phyloP scores from a whole-genome alignment of 2,329 filamentous ascomycete genomes.

The Aspergillus fumigatiaffinis region DNA sequence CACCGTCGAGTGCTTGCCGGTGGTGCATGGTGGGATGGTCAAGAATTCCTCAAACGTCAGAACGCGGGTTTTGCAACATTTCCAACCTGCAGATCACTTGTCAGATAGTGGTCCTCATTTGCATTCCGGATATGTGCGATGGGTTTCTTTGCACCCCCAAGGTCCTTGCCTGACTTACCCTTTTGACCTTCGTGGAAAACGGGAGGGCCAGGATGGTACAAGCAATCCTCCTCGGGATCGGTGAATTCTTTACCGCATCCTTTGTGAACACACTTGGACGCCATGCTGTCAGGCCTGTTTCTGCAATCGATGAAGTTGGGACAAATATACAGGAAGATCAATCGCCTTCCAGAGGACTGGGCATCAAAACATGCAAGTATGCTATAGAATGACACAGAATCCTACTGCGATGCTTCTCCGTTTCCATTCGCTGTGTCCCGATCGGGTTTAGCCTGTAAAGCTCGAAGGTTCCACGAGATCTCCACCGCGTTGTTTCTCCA shows the following conservation, averaged over 20 bases:
- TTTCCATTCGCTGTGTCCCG: constrained; percentile 12
- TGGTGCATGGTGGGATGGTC: constrained; percentile 84
- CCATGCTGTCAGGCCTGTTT: constrained; percentile 23
- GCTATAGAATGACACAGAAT: constrained; percentile 7
- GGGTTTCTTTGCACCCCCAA: constrained; percentile 20
- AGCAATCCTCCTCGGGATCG: constrained; percentile 76
- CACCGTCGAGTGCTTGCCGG: constrained; percentile 85
- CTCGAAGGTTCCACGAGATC: constrained; percentile 37
- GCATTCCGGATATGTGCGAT: too few relatives aligned
- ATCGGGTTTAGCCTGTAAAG: constrained; percentile 34
- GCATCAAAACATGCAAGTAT: not conserved
- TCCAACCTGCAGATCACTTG: constrained; percentile 67
- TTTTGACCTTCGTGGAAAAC: constrained; percentile 98
- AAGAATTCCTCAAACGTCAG: constrained; percentile 99
- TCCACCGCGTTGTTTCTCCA: constrained; percentile 7
- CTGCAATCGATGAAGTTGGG: not conserved
- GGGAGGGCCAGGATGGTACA: constrained; percentile 89
- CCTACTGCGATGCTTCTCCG: not conserved
- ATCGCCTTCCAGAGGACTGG: constrained; percentile 2
- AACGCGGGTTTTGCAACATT: constrained; percentile 96
- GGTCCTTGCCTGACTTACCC: constrained; percentile 57
- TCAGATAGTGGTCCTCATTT: constrained; percentile 1
- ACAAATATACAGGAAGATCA: not conserved
- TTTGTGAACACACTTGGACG: constrained; percentile 84
- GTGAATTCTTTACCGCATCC: constrained; percentile 87